Percentiles rank a stretch among this genome's conserved stretches.
Conservation (phyloP, 1,284 basidiomycete species). For the Cryptococcus sp. region DNA sequence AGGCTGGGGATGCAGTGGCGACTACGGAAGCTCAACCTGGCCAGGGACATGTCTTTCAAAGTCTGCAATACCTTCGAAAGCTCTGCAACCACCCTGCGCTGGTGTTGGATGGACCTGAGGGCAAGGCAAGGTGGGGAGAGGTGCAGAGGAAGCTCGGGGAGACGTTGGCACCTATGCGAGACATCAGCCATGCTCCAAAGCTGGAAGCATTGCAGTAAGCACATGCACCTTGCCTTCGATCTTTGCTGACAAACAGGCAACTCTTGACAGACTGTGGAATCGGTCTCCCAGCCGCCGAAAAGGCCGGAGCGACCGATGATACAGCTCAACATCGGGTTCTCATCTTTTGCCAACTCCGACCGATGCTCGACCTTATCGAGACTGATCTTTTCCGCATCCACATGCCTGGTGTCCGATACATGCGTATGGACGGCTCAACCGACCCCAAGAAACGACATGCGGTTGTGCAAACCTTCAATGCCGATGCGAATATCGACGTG, state of each 20-base stretch:
- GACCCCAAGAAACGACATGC: conserved; percentile 87
- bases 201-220: conserved; percentile 78
- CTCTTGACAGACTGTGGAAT: conserved; percentile 92
- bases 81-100: conserved; percentile 95
- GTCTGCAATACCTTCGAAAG: conserved; percentile 93
- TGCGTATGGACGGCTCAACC: conserved; percentile 90
- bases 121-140: conserved; percentile 44
- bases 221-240: conserved; percentile 1
- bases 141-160: conserved; percentile 53
- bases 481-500: conserved; percentile 95
- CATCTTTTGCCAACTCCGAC: conserved; percentile 98
- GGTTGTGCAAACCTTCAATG: conserved; percentile 96
- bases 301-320: conserved; percentile 33
- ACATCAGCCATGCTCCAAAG: conserved; percentile 91
- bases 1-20: conserved; percentile 60
- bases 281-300: conserved; percentile 53
- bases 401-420: conserved; percentile 96
- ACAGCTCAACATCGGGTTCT: conserved; percentile 95
- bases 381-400: conserved; percentile 80
- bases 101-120: conserved; percentile 65
- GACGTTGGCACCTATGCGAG: conserved; percentile 52
- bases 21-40: conserved; percentile 49
- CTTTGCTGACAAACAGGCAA: conserved; percentile 57
- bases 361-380: conserved; percentile 98
- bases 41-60: conserved; percentile 89